Base-by-base conservation (phyloP, 2,329 filamentous ascomycete genomes). In the Colletotrichum orchidophilum region DNA sequence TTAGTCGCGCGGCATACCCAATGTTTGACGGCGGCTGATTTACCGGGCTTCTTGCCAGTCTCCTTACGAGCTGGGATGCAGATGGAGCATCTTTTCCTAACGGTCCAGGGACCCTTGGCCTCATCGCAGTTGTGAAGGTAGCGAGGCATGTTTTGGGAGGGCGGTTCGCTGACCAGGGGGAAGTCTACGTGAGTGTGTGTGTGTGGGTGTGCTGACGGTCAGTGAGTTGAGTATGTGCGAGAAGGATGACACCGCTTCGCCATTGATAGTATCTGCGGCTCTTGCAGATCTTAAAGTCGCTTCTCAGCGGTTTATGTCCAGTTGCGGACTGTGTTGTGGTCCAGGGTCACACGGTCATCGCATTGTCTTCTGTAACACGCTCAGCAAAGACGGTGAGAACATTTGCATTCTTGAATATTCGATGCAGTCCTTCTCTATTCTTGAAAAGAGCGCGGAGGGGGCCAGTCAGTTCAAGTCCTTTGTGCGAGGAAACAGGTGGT, bases 191-290 rank as follows among this genome's bases (percentile, higher is more conserved):
- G 18, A n/a, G 18, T 46, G 3, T 33, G 31, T 7, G 8, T 9
- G 31, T 33, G 2, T 33, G 12, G 31, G 31, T 33, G 8, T 33
- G 31, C 8, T 33, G 31, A 33, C 8, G 39, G 8, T 11, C 39
- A 46, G 18, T 4, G 39, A 9, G 39, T 18, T 18, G 7, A 46
- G 39, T 21, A 46, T 46, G 3, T 21, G 3, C 18, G 18, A 3
- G 18, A 18, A 46, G 4, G 39, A 7, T 33, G 31, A 7, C 12
- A 11, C 12, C 8, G 12, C 31, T 11, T 33, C 12, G 8, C 2
- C 31, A 9, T n/a, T 9, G 18, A n/a, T 8, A n/a, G 21, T 3
- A 4, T 8, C 18, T n/a, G 18, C 0, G 1, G 18, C 0, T 46
- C 21, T 21, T 11, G 8, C 39, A n/a, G 39, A 21, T 46, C 7